Evolutionary conservation across 495 filamentous ascomycete genomes (phyloP), one percentile per base, ranked within the genome.

Genomic region (Stereocaulon alpinum): DNA sequence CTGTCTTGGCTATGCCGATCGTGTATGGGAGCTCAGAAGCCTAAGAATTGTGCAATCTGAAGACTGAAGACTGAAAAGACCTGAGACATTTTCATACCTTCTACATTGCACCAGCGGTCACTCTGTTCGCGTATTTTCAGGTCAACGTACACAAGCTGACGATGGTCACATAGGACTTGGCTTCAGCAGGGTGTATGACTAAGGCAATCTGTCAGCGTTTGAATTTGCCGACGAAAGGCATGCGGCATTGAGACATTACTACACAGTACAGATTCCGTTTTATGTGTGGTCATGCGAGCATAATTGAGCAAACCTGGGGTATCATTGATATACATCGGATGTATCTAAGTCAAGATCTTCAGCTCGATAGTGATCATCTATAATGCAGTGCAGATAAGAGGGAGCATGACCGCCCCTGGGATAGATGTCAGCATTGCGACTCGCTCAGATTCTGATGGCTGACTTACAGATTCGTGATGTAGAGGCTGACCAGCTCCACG

Each of bases 381-480:
- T 82, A 60, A 93, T 87, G 58, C 83, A 77, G 69, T 89, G 88
- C 9, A 95, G 77, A 68, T 89, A 90, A 56, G 86, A 85, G 55
- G 84, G 87, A 14, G 88, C 85, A 73, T 89, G 86, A 27, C 87
- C 86, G 17, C 89, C 89, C 58, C 86, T 90, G 65, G 59, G 40
- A 12, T 55, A 45, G 56, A 59, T 68, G 58, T 73, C 67, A 74
- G 72, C 64, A 59, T 58, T 6, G 40, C 44, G 47, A 12, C 20
- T 27, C 15, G 29, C 6, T 11, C 18, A 14, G 11, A 42, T 53
- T n/a, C 24, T 34, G 17, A 17, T 45, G 14, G 32, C 3, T 40
- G 53, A 82, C 88, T 78, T 76, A 91, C 88, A 96, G 72, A 71
- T 96, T 96, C 11, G 91, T 95, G 62, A 96, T 86, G 67, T 95